Conservation (phyloP, 202 grass and related monocot species). For the Schoenoplectus tabernaemontani region DNA sequence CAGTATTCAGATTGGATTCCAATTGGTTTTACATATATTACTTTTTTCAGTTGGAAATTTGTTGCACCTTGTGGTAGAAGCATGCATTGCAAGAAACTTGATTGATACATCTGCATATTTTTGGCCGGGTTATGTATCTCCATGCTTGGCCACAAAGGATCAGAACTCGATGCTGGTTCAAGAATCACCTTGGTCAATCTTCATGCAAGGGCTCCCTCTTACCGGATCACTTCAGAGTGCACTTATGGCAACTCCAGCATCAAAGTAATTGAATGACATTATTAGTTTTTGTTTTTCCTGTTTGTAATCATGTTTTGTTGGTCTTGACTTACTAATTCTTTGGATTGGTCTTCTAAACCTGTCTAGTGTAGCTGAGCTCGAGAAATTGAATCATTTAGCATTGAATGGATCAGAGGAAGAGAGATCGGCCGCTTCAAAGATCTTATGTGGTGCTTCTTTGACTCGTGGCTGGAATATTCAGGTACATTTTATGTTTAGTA, state of each 20-base stretch:
- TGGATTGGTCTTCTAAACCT: conserved; percentile 15
- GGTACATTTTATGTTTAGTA: conserved; percentile 29
- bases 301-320: neutral
- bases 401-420: conserved; percentile 90
- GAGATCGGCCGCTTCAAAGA: conserved; percentile 83
- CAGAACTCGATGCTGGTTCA: conserved; percentile 50
- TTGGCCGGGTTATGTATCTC: conserved; percentile 78
- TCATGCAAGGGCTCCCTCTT: conserved; percentile 82
- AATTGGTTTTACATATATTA: conserved; percentile 5
- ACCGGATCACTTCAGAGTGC: conserved; percentile 56
- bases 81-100: conserved; percentile 88
- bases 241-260: conserved; percentile 72
- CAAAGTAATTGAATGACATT: conserved; percentile 44
- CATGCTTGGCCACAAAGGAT: conserved; percentile 17
- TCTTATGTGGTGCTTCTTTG: conserved; percentile 88
- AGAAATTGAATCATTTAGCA: conserved; percentile 71
- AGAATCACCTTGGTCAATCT: conserved; percentile 84
- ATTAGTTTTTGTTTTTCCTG: conserved; percentile 5
- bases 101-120: conserved; percentile 88
- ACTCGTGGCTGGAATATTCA: conserved; percentile 95
- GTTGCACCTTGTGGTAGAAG: conserved; percentile 95
- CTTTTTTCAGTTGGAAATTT: conserved; percentile 72
- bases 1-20: neutral
- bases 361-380: conserved; percentile 63
- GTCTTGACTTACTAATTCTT: neutral